Evolutionary conservation across 2,329 filamentous ascomycete species (phyloP), one percentile per base, ranked within the genome.

Genomic region (Aotearoamyces nothofagi): DNA sequence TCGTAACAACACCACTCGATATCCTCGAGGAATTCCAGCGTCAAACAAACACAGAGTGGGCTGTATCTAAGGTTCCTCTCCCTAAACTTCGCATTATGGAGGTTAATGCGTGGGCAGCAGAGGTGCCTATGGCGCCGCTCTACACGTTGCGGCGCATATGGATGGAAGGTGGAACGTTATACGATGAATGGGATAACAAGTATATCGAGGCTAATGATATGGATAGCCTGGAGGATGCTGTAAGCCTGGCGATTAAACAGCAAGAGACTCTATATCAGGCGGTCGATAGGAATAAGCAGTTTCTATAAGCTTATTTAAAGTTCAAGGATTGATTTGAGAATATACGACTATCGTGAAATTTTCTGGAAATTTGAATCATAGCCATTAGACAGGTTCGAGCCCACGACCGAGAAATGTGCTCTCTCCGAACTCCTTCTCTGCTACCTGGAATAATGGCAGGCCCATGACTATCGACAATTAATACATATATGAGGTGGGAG

Each of bases 101-200:
- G 53, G 45, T 61, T 29, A 57, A 68, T 43, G 60, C 63, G 0
- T 79, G 71, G 68, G 58, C 58, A 10, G 54, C 58, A 17, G 57
- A 58, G 0, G 50, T 58, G 26, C 60, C 70, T 0, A 35, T 45
- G 11, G 72, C 71, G 1, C 69, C 68, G 0, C 38, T 55, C 1
- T 58, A 63, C 27, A 81, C 78, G 0, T 52, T 83, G 38, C 57
- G 71, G 25, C 56, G 78, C 11, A 83, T 83, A 28, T 83, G 78
- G 78, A 66, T 67, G 0, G 68, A 78, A 41, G 78, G 78, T 0
- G 72, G 73, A 1, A 83, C 78, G 0, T 47, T 82, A 25, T 82
- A 83, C 44, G 63, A 69, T 2, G 65, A 67, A 50, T 66, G 71
- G 31, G 76, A 80, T 44, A 82, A 83, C 41, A 61, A 58, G 15